phyloP scores from a whole-genome alignment of 2,329 filamentous ascomycete species.

The Lasiodiplodia hormozganensis region DNA sequence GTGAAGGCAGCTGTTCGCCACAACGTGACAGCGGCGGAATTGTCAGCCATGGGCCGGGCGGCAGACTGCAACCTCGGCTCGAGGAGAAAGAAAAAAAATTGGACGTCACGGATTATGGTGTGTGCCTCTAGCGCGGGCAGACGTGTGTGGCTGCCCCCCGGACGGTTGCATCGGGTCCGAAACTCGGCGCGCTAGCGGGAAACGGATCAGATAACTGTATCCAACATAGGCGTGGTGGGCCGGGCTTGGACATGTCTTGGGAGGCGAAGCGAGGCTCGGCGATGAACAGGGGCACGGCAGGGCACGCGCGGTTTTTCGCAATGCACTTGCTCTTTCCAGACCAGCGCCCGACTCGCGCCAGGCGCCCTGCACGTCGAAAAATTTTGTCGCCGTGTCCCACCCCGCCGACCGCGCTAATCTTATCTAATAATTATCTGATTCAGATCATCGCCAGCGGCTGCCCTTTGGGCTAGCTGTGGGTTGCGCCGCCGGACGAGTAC shows the following conservation, averaged over 20 bases:
- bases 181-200: slow-evolving; percentile 15
- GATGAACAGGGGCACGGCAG: background rate
- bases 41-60: background rate
- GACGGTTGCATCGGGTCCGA: slow-evolving; percentile 8
- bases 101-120: slow-evolving; percentile 1
- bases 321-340: slow-evolving; percentile 25
- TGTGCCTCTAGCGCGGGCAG: slow-evolving; percentile 15
- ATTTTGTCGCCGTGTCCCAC: slow-evolving; percentile 25
- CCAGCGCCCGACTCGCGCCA: slow-evolving; percentile 10
- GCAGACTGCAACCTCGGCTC: slow-evolving; percentile 4
- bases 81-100: background rate
- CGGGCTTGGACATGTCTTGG: slow-evolving; percentile 11
- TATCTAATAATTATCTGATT: slow-evolving; percentile 32
- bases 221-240: slow-evolving; percentile 17
- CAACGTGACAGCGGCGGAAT: background rate
- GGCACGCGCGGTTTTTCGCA: background rate
- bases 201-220: slow-evolving; percentile 27
- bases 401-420: slow-evolving; percentile 26
- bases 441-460: slow-evolving; percentile 23
- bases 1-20: background rate
- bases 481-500: background rate
- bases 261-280: slow-evolving; percentile 21
- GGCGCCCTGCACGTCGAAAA: slow-evolving; percentile 21
- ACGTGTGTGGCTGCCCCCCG: slow-evolving; percentile 7
- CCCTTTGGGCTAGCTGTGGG: slow-evolving; percentile 24